phyloP scores from a whole-genome alignment of 2,329 filamentous ascomycete genomes.

The Colletotrichum phormii region DNA sequence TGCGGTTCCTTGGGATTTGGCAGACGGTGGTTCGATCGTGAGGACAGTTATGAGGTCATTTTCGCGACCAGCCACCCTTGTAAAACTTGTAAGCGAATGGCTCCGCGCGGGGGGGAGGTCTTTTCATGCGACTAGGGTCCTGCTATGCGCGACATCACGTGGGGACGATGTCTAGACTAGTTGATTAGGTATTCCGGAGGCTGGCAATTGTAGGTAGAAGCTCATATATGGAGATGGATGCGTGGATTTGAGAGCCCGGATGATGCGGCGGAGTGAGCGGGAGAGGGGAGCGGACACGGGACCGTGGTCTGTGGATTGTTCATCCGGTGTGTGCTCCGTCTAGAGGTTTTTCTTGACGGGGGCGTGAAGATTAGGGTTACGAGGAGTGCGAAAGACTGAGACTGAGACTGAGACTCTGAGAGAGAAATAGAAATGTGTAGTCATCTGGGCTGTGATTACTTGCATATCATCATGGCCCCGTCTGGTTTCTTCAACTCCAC shows the following conservation, averaged over 20 bases:
- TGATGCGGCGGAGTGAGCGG: not conserved
- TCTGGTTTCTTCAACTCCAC: not conserved
- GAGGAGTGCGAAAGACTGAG: too few relatives aligned
- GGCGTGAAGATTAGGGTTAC: not conserved
- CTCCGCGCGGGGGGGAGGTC: not conserved
- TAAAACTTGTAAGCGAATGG: not conserved
- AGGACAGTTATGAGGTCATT: not conserved
- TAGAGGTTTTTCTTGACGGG: not conserved
- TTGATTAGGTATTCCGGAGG: not conserved
- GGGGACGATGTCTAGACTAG: not conserved
- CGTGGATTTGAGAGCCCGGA: not conserved
- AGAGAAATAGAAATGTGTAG: too few relatives aligned
- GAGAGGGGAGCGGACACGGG: too few relatives aligned
- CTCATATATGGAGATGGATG: not conserved
- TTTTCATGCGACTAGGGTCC: slow-evolving; percentile 5
- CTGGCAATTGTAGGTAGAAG: not conserved
- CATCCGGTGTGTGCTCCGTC: not conserved
- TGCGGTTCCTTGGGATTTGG: not conserved
- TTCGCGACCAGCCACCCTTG: not conserved
- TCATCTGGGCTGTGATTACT: not conserved
- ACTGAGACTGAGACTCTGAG: too few relatives aligned
- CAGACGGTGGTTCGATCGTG: not conserved
- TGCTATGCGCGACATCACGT: not conserved
- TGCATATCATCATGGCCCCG: not conserved
- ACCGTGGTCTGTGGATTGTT: not conserved